A percentile compares a stretch with the other conserved stretches of the same genome.
phyloP scores from a whole-genome alignment of 2,329 filamentous ascomycete genomes.

The Elsinoe australis region DNA sequence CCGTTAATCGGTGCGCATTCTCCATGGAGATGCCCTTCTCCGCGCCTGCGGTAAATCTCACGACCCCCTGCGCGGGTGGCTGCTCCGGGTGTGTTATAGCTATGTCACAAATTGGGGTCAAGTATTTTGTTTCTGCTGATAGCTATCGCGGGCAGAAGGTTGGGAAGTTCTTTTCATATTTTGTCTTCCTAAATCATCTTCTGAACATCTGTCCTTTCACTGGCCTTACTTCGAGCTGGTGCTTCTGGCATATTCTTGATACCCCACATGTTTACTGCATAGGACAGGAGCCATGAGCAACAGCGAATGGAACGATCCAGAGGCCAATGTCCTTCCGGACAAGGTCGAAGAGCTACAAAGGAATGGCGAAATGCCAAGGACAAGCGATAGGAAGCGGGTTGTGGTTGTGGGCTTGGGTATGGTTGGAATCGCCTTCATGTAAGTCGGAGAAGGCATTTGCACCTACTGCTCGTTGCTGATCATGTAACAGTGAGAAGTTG shows the following conservation, averaged over 20 bases:
- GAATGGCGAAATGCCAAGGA: slow-evolving; percentile 30
- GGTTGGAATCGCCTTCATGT: slow-evolving; percentile 87
- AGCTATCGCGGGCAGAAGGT: background rate
- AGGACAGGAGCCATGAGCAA: slow-evolving; percentile 39
- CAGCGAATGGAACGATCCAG: slow-evolving; percentile 39
- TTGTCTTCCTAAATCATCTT: background rate
- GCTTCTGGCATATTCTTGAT: too few relatives aligned
- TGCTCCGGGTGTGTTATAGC: slow-evolving; percentile 9
- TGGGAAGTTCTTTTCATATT: background rate
- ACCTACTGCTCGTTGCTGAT: slow-evolving; percentile 3
- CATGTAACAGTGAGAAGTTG: slow-evolving; percentile 64
- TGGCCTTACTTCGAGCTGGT: too few relatives aligned
- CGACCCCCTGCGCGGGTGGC: slow-evolving; percentile 7
- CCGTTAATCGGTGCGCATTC: background rate
- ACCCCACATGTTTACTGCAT: too few relatives aligned
- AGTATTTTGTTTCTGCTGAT: slow-evolving; percentile 11
- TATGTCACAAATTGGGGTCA: slow-evolving; percentile 15
- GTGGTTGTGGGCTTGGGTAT: slow-evolving; percentile 86
- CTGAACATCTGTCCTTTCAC: background rate
- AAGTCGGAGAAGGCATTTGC: too few relatives aligned
- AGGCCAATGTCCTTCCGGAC: slow-evolving; percentile 40
- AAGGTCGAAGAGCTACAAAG: slow-evolving; percentile 34
- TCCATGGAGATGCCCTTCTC: slow-evolving; percentile 15
- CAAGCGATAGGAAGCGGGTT: slow-evolving; percentile 52
- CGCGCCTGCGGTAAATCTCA: slow-evolving; percentile 2